These are phyloP conservation scores for Fusarium goolgardi DNA, from an alignment of 2,329 filamentous ascomycete species.

Conservation along the genomic window DNA sequence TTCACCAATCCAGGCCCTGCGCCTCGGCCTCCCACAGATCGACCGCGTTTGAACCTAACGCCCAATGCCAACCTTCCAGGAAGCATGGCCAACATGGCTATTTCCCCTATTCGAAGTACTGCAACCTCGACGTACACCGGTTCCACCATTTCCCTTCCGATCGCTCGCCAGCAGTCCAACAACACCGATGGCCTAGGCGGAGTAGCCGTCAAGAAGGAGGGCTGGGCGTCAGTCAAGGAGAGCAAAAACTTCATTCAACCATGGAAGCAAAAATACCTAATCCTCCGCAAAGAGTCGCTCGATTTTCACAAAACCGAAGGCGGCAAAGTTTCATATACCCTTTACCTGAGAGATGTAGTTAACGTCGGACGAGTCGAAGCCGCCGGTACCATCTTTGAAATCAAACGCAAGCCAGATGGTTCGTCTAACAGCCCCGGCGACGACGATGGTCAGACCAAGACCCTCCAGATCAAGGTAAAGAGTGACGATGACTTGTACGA, in stretches of 20 bases:
- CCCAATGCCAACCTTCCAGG: slow-evolving; percentile 79
- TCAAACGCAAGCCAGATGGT: slow-evolving; percentile 79
- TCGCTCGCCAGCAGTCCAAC: slow-evolving; percentile 71
- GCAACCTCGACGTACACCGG: slow-evolving; percentile 64
- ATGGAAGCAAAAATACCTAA: slow-evolving; percentile 92
- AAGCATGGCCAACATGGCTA: slow-evolving; percentile 82
- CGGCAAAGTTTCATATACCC: slow-evolving; percentile 86
- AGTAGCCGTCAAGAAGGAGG: slow-evolving; percentile 81
- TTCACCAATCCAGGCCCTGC: slow-evolving; percentile 99
- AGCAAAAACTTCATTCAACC: slow-evolving; percentile 84
- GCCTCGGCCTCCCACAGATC: slow-evolving; percentile 86
- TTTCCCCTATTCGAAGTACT: slow-evolving; percentile 76
- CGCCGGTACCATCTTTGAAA: slow-evolving; percentile 92
- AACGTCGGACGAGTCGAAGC: slow-evolving; percentile 92
- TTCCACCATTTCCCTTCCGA: slow-evolving; percentile 74
- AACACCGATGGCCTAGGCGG: slow-evolving; percentile 73
- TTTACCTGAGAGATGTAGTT: slow-evolving; percentile 87
- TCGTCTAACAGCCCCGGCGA: slow-evolving; percentile 78
- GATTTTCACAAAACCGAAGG: slow-evolving; percentile 95
- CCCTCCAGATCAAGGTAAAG: slow-evolving; percentile 92
- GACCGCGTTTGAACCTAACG: slow-evolving; percentile 83
- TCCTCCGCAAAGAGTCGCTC: slow-evolving; percentile 90
- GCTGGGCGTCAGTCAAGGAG: slow-evolving; percentile 89
- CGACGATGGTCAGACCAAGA: slow-evolving; percentile 83
- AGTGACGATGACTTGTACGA: slow-evolving; percentile 97